Conservation (phyloP, 2,329 filamentous ascomycete genomes). For the Hymenoscyphus infarciens region DNA sequence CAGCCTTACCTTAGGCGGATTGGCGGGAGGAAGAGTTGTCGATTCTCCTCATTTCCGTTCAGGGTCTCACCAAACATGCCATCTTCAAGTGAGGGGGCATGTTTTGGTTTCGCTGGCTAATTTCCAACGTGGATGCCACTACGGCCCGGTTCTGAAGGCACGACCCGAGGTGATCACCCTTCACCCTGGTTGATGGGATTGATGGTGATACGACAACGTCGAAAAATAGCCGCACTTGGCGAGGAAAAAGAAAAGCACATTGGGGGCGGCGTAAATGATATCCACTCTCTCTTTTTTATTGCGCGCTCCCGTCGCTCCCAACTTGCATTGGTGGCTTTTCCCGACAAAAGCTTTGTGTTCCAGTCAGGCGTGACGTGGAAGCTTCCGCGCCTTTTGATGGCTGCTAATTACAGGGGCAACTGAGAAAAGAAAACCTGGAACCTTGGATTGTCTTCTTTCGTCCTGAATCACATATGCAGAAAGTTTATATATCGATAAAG, state of each 20-base stretch:
- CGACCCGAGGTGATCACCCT: conserved; percentile 30
- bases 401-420: neutral
- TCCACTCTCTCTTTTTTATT: neutral
- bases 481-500: neutral
- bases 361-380: neutral
- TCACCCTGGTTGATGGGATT: conserved; percentile 26
- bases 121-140: conserved; percentile 19
- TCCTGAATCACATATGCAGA: neutral
- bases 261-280: neutral
- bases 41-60: no score
- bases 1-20: no score
- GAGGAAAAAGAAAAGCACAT: conserved; percentile 11
- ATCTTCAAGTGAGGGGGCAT: conserved; percentile 12
- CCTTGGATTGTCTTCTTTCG: neutral
- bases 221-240: conserved; percentile 24
- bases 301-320: neutral
- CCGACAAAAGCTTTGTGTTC: neutral
- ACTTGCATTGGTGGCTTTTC: neutral
- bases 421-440: neutral
- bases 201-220: conserved; percentile 13
- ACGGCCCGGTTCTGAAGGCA: conserved; percentile 20
- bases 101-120: conserved; percentile 15
- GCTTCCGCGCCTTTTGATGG: neutral
- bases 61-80: neutral
- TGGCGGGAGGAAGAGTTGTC: no score